Base-by-base conservation (phyloP, 1,139 yeast genomes). In the Diutina scorzettiae region DNA sequence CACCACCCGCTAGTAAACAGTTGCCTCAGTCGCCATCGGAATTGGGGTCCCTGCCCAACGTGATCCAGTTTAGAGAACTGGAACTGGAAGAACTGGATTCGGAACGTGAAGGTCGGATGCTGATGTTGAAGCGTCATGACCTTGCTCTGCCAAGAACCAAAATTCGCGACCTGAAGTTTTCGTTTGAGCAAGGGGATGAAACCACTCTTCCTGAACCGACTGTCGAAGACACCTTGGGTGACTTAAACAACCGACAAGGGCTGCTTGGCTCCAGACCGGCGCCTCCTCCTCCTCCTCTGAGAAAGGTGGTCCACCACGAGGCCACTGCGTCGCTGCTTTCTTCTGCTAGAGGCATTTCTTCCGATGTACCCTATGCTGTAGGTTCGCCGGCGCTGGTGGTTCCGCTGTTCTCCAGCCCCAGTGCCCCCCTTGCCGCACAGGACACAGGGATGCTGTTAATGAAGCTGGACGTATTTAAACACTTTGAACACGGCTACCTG, bases 391-490 rank as follows among this genome's bases (percentile, higher is more conserved):
- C 25, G 14, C 25, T 23, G 29, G 39, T 23, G 39, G 20, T 34
- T 12, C 39, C 29, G 6, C 28, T 28, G 5, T 5, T 23, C 3
- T 23, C 39, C 4, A 17, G n/a, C 19, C 19, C 18, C 20, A 5
- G n/a, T 11, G 12, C 14, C 12, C 30, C 24, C 23, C 51, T 42
- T 43, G 46, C 43, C 33, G 46, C 48, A 28, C 52, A 46, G 33
- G 47, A 47, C 39, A 65, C 71, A 1, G 70, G 70, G 2, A 58
- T 51, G 37, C 59, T 67, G 5, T 47, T 63, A 40, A 56, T 52
- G 52, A 62, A 59, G 41, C 54, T 46, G 30, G 66, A 61, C 18
- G 51, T 61, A 36, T 71, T 73, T 55, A 73, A 71, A 51, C 93
- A 65, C 46, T 59, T 59, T 44, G 63, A 57, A 27, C 27, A 21